Percentiles rank a stretch among this genome's conserved stretches.
phyloP scores from a whole-genome alignment of 352 stramenopile genomes.

The Pythium rishiriense region DNA sequence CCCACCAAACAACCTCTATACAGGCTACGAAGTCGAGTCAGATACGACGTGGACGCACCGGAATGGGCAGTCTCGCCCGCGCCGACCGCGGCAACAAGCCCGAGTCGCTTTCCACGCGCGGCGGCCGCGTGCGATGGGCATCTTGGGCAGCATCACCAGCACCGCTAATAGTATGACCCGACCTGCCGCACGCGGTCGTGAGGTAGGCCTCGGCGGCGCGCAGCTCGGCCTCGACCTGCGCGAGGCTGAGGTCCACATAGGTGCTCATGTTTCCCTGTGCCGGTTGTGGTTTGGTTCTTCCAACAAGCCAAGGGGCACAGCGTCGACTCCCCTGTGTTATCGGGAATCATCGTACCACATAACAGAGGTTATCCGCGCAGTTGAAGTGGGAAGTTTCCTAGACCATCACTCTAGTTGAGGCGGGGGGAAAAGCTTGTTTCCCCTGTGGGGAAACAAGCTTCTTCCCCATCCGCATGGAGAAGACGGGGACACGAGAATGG shows the following conservation, averaged over 20 bases:
- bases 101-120: neutral
- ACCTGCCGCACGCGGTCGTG: neutral
- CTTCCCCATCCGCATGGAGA: neutral
- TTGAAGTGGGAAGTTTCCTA: slow-evolving; percentile 38
- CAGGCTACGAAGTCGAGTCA: too few species aligned
- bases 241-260: slow-evolving; percentile 39
- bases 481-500: neutral
- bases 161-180: neutral
- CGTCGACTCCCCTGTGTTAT: slow-evolving; percentile 14
- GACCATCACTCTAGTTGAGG: slow-evolving; percentile 50
- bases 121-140: slow-evolving; percentile 10
- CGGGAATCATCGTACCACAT: neutral
- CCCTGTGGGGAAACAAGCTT: neutral
- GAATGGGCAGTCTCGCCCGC: slow-evolving; percentile 1
- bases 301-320: too few species aligned
- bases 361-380: slow-evolving; percentile 16
- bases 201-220: slow-evolving; percentile 64
- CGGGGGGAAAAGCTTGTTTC: neutral
- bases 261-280: neutral
- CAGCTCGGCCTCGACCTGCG: slow-evolving; percentile 69
- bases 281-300: neutral
- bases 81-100: slow-evolving; percentile 10
- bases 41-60: neutral
- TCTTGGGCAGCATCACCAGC: neutral
- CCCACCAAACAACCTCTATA: neutral